Conservation (phyloP, 768 basidiomycete species). For the Hemileccinum rubropunctum region DNA sequence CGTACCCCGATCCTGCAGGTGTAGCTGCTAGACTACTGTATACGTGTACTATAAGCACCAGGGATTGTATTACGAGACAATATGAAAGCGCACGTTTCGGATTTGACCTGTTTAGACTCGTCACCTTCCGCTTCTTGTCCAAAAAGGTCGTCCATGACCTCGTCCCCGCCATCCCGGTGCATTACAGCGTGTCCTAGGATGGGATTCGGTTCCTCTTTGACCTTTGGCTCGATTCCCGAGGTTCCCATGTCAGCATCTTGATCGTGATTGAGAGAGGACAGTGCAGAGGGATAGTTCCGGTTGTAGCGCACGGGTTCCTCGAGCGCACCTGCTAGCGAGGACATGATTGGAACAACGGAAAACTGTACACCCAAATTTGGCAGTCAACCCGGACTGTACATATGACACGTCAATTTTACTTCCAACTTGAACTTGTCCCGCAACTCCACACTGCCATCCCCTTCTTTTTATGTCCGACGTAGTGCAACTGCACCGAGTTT, state of each 20-base stretch:
- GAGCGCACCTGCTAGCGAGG: slow-evolving; percentile 58
- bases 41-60: slow-evolving; percentile 16
- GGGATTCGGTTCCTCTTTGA: slow-evolving; percentile 16
- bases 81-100: slow-evolving; percentile 40
- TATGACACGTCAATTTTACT: too few relatives aligned
- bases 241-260: slow-evolving; percentile 45
- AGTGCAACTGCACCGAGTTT: neutral
- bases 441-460: neutral
- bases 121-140: slow-evolving; percentile 62
- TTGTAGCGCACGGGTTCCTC: slow-evolving; percentile 34
- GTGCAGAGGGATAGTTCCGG: slow-evolving; percentile 12
- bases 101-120: slow-evolving; percentile 39
- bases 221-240: slow-evolving; percentile 8
- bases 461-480: neutral
- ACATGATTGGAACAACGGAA: slow-evolving; percentile 38
- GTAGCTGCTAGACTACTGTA: slow-evolving; percentile 38
- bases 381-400: neutral
- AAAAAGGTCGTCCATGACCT: slow-evolving; percentile 77
- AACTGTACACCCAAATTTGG: slow-evolving; percentile 14
- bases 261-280: slow-evolving; percentile 9
- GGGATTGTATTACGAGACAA: slow-evolving; percentile 6
- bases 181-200: slow-evolving; percentile 17
- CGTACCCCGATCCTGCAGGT: slow-evolving; percentile 43
- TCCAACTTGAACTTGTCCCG: too few relatives aligned
- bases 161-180: slow-evolving; percentile 33